Evolutionary conservation across 805 yeast genomes (phyloP).

Genomic region (Sporopachydermia quercuum): DNA sequence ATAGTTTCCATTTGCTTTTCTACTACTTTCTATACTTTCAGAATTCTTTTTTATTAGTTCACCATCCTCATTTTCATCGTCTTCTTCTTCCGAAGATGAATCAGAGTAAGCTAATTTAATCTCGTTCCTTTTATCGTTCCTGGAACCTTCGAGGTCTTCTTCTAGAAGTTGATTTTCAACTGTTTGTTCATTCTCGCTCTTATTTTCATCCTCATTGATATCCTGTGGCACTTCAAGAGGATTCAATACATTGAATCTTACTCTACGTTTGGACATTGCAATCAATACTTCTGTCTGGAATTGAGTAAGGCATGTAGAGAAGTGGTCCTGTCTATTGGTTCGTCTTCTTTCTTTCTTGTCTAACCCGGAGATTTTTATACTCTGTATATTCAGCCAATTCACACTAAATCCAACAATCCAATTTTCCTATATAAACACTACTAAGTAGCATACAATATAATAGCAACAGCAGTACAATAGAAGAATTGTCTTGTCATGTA

Average conservation of each 20-base stretch:
- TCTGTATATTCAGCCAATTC: too few species aligned
- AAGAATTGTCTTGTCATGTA: too few species aligned
- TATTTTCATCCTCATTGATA: constrained; percentile 7
- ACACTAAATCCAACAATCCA: too few species aligned
- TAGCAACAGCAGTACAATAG: too few species aligned
- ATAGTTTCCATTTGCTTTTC: too few species aligned
- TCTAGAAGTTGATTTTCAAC: constrained; percentile 10
- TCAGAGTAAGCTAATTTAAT: constrained; percentile 8
- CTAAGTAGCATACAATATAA: too few species aligned
- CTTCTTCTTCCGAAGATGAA: constrained; percentile 12
- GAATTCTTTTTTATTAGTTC: constrained; percentile 12
- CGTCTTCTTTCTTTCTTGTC: too few species aligned
- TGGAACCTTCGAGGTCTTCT: constrained; percentile 14
- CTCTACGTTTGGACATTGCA: not conserved
- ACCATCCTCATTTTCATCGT: constrained; percentile 21
- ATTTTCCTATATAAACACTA: too few species aligned
- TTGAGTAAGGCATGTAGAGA: too few species aligned
- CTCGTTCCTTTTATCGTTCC: constrained; percentile 7
- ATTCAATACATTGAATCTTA: constrained; percentile 12
- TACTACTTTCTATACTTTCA: too few species aligned
- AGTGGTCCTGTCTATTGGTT: too few species aligned
- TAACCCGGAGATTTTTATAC: too few species aligned
- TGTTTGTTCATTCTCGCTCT: constrained; percentile 10
- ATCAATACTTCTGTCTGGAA: not conserved
- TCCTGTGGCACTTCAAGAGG: constrained; percentile 9